phyloP scores from a whole-genome alignment of 139 green algal species.

The Spirogloea muscicola region DNA sequence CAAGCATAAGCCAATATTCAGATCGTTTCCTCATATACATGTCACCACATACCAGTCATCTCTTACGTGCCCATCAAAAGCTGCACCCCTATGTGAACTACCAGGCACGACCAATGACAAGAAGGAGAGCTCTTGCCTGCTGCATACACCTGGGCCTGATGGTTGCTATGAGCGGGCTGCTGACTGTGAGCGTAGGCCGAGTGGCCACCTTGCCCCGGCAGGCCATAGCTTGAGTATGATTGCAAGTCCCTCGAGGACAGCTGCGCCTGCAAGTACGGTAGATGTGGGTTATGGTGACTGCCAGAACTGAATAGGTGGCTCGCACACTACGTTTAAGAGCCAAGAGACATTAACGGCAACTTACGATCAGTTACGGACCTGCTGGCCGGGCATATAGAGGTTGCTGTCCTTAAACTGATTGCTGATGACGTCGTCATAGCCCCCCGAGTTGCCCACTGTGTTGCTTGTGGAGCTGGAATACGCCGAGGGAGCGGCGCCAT shows the following conservation, averaged over 20 bases:
- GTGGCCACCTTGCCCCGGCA: not conserved
- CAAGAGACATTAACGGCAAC: not conserved
- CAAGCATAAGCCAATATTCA: not conserved
- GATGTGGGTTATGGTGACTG: not conserved
- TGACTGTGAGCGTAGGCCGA: not conserved
- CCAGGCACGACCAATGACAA: too few species aligned
- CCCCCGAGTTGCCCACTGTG: not conserved
- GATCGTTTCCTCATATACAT: not conserved
- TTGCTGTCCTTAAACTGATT: constrained; percentile 37
- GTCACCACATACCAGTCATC: not conserved
- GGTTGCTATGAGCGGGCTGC: too few species aligned
- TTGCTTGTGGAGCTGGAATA: too few species aligned
- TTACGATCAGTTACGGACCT: too few species aligned
- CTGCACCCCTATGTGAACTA: not conserved
- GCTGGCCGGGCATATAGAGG: constrained; percentile 40
- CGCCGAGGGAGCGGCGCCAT: too few species aligned
- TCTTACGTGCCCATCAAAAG: not conserved
- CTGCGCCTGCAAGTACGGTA: not conserved
- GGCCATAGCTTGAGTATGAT: not conserved
- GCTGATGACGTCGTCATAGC: constrained; percentile 21
- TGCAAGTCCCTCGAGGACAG: not conserved
- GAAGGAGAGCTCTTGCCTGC: too few species aligned
- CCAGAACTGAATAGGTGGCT: not conserved
- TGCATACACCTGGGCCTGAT: too few species aligned
- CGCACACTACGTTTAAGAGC: not conserved